Base-by-base conservation (phyloP, 495 filamentous ascomycete species). In the Neurospora tetrasperma region DNA sequence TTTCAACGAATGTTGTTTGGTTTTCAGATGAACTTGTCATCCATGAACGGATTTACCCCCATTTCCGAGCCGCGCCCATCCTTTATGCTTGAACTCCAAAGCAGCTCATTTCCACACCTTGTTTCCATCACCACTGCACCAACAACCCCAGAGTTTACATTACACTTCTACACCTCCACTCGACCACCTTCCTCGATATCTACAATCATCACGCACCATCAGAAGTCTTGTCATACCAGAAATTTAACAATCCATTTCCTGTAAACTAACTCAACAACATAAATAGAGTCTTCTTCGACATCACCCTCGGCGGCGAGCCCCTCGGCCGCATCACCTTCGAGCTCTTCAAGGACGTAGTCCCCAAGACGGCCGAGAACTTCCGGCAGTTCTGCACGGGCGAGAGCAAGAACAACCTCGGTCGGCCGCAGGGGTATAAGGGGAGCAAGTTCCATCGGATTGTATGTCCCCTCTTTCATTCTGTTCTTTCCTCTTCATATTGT, bases 381-480 rank as follows among this genome's bases (percentile, higher is more conserved):
- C 92, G 95, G 16, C 93, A 96, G 79, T 97, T 96, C 83, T 98
- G 96, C 82, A 98, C 94, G 0, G 96, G 96, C 73, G 96, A 98
- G 83, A 90, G 85, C 69, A 98, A 94, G 84, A 92, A 92, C 77
- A 78, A 86, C 62, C 87, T 90, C 41, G 94, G 94, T n/a, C 85
- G 89, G 71, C 93, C 94, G 8, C 90, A 96, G 77, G 96, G 96
- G 41, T 99, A 97, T 83, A 98, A 98, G 80, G 92, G 93, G 38
- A 89, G 88, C 84, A 97, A 94, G 78, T 98, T 99, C 77, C 96
- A 99, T 80, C 89, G 96, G 73, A 91, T 98, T 71, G 94, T 97
- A 85, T 74, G 93, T 88, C 48, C 62, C 70, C 69, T 18, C 68
- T 18, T 38, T 43, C 62, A n/a, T n/a, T 27, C 16, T 14, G 7